Evolutionary conservation across 768 basidiomycete species (phyloP), one percentile per base, ranked within the genome.

Genomic region (Gloeophyllum trabeum): DNA sequence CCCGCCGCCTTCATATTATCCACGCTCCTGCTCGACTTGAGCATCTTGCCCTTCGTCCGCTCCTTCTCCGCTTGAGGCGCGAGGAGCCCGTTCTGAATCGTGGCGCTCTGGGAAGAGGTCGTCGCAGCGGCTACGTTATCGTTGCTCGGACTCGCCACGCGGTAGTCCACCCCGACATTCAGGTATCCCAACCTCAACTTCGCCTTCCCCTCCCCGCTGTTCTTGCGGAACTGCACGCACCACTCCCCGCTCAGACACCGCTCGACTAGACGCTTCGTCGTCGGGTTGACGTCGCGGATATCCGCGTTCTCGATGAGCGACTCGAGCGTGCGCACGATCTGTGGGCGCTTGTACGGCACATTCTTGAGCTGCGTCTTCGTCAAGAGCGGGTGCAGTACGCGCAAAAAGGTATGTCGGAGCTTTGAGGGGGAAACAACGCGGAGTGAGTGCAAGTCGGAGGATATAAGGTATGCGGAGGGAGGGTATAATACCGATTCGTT

Each of bases 381-480:
- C 34, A 99, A 73, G 3, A 99, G 78, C 0, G 94, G 96, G 54
- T 98, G 89, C 13, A 99, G 70, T 6, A 99, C 96, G 16, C 96
- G 87, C 24, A 98, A 81, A 58, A 92, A 99, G 1, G 94, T 98
- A 58, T 99, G 94, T 39, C 91, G 88, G 35, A 98, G 70, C 81
- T 90, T 51, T 2, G 3, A 13, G 2, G 6, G 24, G 24, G 21
- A n/a, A n/a, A n/a, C n/a, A n/a, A n/a, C n/a, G n/a, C n/a, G n/a
- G n/a, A n/a, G n/a, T 42, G 14, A 14, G n/a, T 3, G 36, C 3
- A 2, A 25, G n/a, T 3, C 10, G 12, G 21, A 32, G 1, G 35
- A 14, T 3, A 12, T n/a, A n/a, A n/a, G n/a, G 16, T 10, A 5
- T 12, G 1, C 34, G 41, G 13, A 23, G 32, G 13, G n/a, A 2